Evolutionary conservation across 2,329 filamentous ascomycete species (phyloP).

Genomic region (Colletotrichum costaricense): DNA sequence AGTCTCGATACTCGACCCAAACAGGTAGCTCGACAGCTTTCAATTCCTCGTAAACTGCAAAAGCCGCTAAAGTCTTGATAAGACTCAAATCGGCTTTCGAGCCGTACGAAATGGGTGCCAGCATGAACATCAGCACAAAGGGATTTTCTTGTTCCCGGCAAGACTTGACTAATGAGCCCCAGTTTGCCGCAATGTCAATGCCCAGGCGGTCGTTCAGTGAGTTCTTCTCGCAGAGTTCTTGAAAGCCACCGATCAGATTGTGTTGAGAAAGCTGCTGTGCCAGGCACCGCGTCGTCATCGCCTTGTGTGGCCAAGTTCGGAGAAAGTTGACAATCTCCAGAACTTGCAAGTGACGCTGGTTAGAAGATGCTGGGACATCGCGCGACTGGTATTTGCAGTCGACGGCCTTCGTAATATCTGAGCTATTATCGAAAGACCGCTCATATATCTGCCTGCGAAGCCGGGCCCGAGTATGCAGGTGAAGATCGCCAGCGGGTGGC

Average conservation of each 20-base stretch:
- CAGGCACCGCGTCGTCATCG: slow-evolving; percentile 32
- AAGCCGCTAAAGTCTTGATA: slow-evolving; percentile 57
- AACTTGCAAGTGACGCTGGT: slow-evolving; percentile 31
- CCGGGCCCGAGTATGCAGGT: slow-evolving; percentile 39
- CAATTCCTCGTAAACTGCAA: slow-evolving; percentile 52
- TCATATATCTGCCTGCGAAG: slow-evolving; percentile 25
- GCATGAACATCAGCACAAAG: slow-evolving; percentile 56
- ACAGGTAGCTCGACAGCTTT: slow-evolving; percentile 49
- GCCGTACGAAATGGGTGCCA: slow-evolving; percentile 57
- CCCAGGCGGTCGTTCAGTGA: slow-evolving; percentile 53
- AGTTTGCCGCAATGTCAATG: slow-evolving; percentile 50
- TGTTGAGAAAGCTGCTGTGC: slow-evolving; percentile 28
- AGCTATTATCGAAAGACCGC: slow-evolving; percentile 40
- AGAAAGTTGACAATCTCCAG: slow-evolving; percentile 37
- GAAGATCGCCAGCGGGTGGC: slow-evolving; percentile 34
- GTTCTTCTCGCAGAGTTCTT: slow-evolving; percentile 39
- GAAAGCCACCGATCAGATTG: slow-evolving; percentile 51
- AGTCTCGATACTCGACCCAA: slow-evolving; percentile 48
- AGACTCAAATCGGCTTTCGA: slow-evolving; percentile 50
- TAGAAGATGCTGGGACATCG: slow-evolving; percentile 30
- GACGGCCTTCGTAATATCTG: neutral
- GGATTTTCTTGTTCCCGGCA: slow-evolving; percentile 45
- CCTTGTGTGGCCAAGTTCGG: slow-evolving; percentile 35
- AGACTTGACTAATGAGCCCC: slow-evolving; percentile 55
- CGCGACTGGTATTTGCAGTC: slow-evolving; percentile 36